Evolutionary conservation across 73 alveolate species (phyloP).

Genomic region (Symbiodinium natans): DNA sequence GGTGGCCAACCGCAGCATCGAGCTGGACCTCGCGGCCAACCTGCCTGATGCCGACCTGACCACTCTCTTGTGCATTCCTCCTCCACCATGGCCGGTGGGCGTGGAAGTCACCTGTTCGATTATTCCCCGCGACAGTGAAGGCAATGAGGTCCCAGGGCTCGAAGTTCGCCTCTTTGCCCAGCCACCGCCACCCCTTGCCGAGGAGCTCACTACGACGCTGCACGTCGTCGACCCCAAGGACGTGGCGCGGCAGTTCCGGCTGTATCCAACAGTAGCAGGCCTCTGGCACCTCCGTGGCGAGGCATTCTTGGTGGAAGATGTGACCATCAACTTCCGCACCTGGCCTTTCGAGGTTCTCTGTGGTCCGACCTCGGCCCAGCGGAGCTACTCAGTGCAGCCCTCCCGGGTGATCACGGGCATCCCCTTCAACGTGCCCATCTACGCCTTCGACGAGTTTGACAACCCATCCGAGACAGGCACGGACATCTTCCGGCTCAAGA

Average conservation of each 20-base stretch:
- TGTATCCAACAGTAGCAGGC: conserved; percentile 42
- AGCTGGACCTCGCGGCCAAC: conserved; percentile 38
- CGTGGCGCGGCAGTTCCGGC: conserved; percentile 65
- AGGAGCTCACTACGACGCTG: conserved; percentile 34
- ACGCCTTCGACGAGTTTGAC: conserved; percentile 31
- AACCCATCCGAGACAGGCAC: conserved; percentile 61
- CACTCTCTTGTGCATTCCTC: conserved; percentile 39
- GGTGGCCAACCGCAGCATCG: conserved; percentile 60
- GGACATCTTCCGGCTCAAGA: conserved; percentile 57
- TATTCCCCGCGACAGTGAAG: conserved; percentile 63
- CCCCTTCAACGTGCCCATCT: conserved; percentile 58
- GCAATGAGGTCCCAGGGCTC: conserved; percentile 50
- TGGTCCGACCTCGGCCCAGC: conserved; percentile 36
- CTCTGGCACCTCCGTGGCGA: conserved; percentile 52
- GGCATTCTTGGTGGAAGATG: conserved; percentile 7
- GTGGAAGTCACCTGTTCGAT: conserved; percentile 49
- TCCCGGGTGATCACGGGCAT: conserved; percentile 6
- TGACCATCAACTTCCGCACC: conserved; percentile 8
- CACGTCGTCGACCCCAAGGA: conserved; percentile 67
- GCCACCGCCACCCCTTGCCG: conserved; percentile 5
- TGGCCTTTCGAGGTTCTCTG: conserved; percentile 68
- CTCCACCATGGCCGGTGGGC: conserved; percentile 52
- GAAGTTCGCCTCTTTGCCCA: conserved; percentile 33
- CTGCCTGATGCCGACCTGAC: conserved; percentile 69
- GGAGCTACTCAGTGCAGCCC: conserved; percentile 16